These are phyloP conservation scores for Schizosaccharomyces japonicus DNA, from an alignment of 805 yeast genomes.

Conservation along the genomic window DNA sequence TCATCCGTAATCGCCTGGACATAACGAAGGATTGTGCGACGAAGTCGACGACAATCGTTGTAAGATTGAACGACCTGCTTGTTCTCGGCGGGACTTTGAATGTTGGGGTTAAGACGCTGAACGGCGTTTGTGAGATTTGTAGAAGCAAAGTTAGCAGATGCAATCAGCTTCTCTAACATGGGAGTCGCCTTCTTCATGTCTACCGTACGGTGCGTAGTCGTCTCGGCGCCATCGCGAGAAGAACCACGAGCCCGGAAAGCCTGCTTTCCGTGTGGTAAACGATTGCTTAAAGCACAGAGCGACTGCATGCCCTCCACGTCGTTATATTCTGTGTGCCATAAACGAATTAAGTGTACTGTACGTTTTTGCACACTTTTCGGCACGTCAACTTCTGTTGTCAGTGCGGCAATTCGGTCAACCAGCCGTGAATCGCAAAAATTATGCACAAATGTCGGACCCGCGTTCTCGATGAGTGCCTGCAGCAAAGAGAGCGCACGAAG, in stretches of 20 bases:
- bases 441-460: constrained; percentile 17
- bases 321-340: constrained; percentile 42
- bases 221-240: neutral
- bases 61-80: constrained; percentile 13
- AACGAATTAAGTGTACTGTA: constrained; percentile 28
- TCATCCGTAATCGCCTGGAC: constrained; percentile 67
- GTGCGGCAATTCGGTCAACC: constrained; percentile 34
- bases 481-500: constrained; percentile 40
- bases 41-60: constrained; percentile 17
- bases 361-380: constrained; percentile 24
- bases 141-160: constrained; percentile 53
- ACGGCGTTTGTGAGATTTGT: constrained; percentile 43
- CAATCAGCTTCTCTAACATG: constrained; percentile 38
- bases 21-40: constrained; percentile 59
- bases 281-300: constrained; percentile 24
- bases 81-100: constrained; percentile 38
- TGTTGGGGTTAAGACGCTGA: constrained; percentile 20
- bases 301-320: constrained; percentile 27
- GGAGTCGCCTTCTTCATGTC: constrained; percentile 44
- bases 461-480: constrained; percentile 37
- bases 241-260: too few species aligned
- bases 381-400: constrained; percentile 22
- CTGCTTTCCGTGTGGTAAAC: constrained; percentile 23
- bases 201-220: constrained; percentile 7
- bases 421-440: constrained; percentile 31